Evolutionary conservation across 352 stramenopile species (phyloP).

Genomic region (Pseudoperonospora humuli): DNA sequence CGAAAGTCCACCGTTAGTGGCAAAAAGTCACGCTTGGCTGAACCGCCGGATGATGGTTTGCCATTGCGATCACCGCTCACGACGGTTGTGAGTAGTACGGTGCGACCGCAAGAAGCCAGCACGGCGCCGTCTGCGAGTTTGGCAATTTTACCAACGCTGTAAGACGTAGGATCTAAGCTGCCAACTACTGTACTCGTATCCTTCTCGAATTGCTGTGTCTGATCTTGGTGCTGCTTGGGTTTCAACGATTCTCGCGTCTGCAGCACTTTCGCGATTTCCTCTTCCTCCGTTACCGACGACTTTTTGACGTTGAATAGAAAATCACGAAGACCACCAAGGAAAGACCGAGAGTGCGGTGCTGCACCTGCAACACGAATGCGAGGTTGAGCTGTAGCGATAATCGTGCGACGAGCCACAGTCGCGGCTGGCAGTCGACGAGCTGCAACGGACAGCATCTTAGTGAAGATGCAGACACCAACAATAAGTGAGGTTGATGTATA

Average conservation of each 20-base stretch:
- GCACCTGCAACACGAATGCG: conserved; percentile 1
- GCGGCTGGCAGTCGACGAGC: conserved; percentile 19
- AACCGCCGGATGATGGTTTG: conserved; percentile 21
- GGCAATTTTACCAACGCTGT: conserved; percentile 71
- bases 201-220: conserved; percentile 6
- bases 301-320: conserved; percentile 57
- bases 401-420: conserved; percentile 9
- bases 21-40: conserved; percentile 56
- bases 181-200: conserved; percentile 31
- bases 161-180: conserved; percentile 45
- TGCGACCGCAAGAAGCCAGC: conserved; percentile 73
- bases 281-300: conserved; percentile 15
- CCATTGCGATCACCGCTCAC: conserved; percentile 50
- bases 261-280: conserved; percentile 7
- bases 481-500: background rate
- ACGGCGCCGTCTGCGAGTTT: conserved; percentile 81
- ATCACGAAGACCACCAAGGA: conserved; percentile 61
- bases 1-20: conserved; percentile 93
- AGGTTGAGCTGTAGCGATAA: background rate
- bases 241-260: conserved; percentile 1
- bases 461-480: conserved; percentile 1
- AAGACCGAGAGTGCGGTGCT: conserved; percentile 32
- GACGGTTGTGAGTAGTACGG: conserved; percentile 80
- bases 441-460: conserved; percentile 24
- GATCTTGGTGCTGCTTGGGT: conserved; percentile 4